Evolutionary conservation across 2,329 filamentous ascomycete species (phyloP).

Genomic region (Sarocladiaceae sp.): DNA sequence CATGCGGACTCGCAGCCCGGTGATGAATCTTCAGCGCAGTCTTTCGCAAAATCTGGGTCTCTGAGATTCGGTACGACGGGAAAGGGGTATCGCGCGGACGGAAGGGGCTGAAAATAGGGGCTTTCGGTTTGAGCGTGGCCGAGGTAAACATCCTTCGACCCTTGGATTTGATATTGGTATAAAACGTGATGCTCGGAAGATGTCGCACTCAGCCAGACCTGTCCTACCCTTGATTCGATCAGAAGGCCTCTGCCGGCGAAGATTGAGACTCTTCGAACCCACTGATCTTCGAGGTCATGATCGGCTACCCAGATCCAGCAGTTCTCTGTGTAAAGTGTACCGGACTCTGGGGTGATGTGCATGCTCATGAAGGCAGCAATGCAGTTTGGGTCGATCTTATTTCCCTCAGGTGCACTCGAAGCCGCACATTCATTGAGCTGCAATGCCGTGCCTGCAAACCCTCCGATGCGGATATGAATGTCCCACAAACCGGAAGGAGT

Average conservation of each 20-base stretch:
- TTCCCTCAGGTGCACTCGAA: conserved; percentile 21
- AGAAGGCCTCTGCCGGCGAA: conserved; percentile 47
- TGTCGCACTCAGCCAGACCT: conserved; percentile 58
- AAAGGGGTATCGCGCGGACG: conserved; percentile 53
- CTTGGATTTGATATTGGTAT: conserved; percentile 62
- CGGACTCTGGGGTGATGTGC: conserved; percentile 32
- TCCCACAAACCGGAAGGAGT: conserved; percentile 61
- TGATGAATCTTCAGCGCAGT: conserved; percentile 26
- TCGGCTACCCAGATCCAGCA: conserved; percentile 44
- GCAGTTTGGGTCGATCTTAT: conserved; percentile 24
- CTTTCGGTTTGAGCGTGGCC: conserved; percentile 64
- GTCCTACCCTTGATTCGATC: conserved; percentile 29
- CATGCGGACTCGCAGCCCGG: conserved; percentile 51
- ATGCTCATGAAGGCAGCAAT: conserved; percentile 37
- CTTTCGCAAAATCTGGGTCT: conserved; percentile 47
- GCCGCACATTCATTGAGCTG: conserved; percentile 63
- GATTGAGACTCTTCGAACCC: conserved; percentile 42
- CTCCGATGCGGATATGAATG: conserved; percentile 69
- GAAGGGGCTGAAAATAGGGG: conserved; percentile 64
- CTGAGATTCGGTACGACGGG: conserved; percentile 30
- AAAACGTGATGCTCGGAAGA: conserved; percentile 59
- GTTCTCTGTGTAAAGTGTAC: conserved; percentile 36
- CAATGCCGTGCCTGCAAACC: conserved; percentile 62
- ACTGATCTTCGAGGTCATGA: conserved; percentile 47
- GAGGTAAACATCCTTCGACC: conserved; percentile 55